Base-by-base conservation (phyloP, 2,329 filamentous ascomycete species). In the Colletotrichum kahawae region DNA sequence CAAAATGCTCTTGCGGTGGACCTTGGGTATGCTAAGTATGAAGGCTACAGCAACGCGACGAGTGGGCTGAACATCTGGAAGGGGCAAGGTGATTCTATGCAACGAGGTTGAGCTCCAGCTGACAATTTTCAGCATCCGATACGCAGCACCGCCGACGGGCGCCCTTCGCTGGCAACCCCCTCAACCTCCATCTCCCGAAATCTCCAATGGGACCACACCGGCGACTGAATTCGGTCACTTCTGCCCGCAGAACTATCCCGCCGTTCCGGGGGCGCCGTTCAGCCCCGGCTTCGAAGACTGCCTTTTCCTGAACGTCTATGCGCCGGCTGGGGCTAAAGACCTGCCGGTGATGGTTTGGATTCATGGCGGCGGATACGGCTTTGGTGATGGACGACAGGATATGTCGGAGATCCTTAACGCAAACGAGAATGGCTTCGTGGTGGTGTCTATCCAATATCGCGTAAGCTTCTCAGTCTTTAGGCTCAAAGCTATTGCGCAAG, bases 311-410 rank as follows among this genome's bases (percentile, higher is more conserved):
- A 86, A 88, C 76, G 85, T 88, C 5, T 82, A 85, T 74, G 85
- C 85, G 4, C 85, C 87, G 6, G 79, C 85, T 66, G 75, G 79
- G 7, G 80, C 88, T 14, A 82, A 84, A 60, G 79, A 83, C 4
- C 83, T 85, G 43, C 82, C 86, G 1, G 87, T 88, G 1, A 74
- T 88, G 9, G 85, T 88, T 2, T 88, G 86, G 86, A 85, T 89
- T 29, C 85, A 87, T 77, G 87, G 87, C 18, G 86, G 87, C 14
- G 87, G 85, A 12, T 88, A 87, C 68, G 68, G 76, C 16, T 71
- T 65, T 27, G 78, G 78, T 6, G 36, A 74, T 27, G 78, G 78
- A 4, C 66, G 63, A 16, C 79, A 79, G 12, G 77, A 80, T 56
- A 78, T 74, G 71, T 76, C 78, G 13, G 71, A 60, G 16, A 80